Percentiles rank a stretch among this genome's conserved stretches.
Evolutionary conservation across 441 rosid species (phyloP).

Genomic region (Flueggea neowawraea): DNA sequence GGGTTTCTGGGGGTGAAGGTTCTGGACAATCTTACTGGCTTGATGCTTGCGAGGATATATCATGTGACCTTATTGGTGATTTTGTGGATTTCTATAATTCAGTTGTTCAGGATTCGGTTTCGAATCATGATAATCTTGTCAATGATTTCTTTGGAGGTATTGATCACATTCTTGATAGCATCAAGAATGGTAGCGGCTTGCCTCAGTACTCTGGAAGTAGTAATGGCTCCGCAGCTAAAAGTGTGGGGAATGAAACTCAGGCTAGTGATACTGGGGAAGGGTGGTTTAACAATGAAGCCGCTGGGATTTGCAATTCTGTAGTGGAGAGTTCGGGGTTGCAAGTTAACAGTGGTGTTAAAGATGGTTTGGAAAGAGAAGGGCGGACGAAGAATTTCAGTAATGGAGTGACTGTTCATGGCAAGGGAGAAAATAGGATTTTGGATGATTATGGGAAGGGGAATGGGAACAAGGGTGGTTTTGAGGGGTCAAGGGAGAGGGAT

Average conservation of each 20-base stretch:
- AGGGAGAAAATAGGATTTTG: constrained; percentile 17
- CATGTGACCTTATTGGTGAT: constrained; percentile 67
- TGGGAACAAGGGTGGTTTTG: constrained; percentile 27
- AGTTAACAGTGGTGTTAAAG: constrained; percentile 17
- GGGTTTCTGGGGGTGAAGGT: constrained; percentile 37
- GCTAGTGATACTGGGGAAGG: constrained; percentile 24
- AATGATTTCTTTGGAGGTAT: constrained; percentile 94
- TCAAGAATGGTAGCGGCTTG: constrained; percentile 77
- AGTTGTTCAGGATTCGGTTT: constrained; percentile 36
- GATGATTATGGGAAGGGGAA: constrained; percentile 30
- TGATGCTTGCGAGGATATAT: constrained; percentile 83
- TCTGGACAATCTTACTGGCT: constrained; percentile 81
- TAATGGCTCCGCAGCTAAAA: neutral
- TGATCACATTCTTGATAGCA: constrained; percentile 86
- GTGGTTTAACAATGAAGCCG: constrained; percentile 17
- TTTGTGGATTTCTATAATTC: constrained; percentile 69
- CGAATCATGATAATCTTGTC: constrained; percentile 32
- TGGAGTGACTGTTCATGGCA: constrained; percentile 16
- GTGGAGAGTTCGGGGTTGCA: constrained; percentile 21
- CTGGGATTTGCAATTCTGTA: constrained; percentile 18
- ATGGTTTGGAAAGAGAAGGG: constrained; percentile 20
- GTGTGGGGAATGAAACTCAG: constrained; percentile 22
- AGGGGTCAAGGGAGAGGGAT: constrained; percentile 30
- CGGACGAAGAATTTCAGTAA: constrained; percentile 18
- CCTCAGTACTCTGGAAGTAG: constrained; percentile 23